Evolutionary conservation across 1,139 yeast species (phyloP).

Genomic region (Pichia sp.): DNA sequence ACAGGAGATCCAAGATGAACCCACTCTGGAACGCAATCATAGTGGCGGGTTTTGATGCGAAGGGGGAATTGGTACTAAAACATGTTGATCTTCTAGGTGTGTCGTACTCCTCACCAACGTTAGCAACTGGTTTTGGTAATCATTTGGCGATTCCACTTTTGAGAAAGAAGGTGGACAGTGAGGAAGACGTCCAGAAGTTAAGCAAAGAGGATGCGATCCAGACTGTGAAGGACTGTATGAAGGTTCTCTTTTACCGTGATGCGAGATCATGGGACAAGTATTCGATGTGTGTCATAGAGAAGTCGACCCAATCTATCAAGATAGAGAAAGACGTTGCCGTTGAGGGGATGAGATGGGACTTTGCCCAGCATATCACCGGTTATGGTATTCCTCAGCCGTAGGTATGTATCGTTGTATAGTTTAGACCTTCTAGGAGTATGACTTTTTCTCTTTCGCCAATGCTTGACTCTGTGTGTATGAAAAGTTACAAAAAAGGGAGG

Average conservation of each 20-base stretch:
- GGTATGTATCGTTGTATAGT: neutral
- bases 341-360: slow-evolving; percentile 83
- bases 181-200: slow-evolving; percentile 63
- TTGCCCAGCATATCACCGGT: slow-evolving; percentile 84
- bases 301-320: slow-evolving; percentile 54
- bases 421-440: neutral
- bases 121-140: slow-evolving; percentile 97
- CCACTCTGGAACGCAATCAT: slow-evolving; percentile 95
- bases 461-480: too few relatives aligned
- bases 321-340: slow-evolving; percentile 64
- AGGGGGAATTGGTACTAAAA: slow-evolving; percentile 64
- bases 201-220: slow-evolving; percentile 71
- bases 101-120: slow-evolving; percentile 78
- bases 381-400: slow-evolving; percentile 52
- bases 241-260: slow-evolving; percentile 91
- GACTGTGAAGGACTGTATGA: slow-evolving; percentile 81
- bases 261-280: slow-evolving; percentile 89
- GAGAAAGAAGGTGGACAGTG: slow-evolving; percentile 77
- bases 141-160: slow-evolving; percentile 90
- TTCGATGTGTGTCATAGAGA: slow-evolving; percentile 69
- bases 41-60: slow-evolving; percentile 83
- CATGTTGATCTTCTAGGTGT: slow-evolving; percentile 92
- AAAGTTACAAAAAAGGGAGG: too few relatives aligned
- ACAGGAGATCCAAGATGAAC: slow-evolving; percentile 86
- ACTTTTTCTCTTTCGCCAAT: too few relatives aligned